Base-by-base conservation (phyloP, 345 rosid species). In the Gossypium rotundifolium region DNA sequence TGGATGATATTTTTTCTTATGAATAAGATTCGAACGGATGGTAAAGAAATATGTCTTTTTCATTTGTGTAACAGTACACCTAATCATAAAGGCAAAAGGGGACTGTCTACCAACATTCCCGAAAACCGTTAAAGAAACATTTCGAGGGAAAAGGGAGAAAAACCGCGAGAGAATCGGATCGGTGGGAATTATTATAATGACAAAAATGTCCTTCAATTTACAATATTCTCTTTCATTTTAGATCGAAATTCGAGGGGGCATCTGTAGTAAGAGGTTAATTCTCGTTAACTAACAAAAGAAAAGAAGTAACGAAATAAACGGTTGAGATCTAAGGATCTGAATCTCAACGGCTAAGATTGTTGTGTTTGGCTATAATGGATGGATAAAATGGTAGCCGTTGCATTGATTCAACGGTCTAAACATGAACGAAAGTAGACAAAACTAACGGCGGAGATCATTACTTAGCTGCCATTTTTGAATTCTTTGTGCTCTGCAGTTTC, bases 401-500 rank as follows among this genome's bases (percentile, higher is more conserved):
- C 17, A 48, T 48, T 48, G 6, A 80, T 68, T 82, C 57, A 74
- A 81, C 83, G 74, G 79, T 49, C 25, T 4, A 16, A 18, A 13
- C 57, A 58, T 33, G 4, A 65, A 33, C 55, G 16, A 33, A 22
- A 27, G 22, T 29, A 3, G n/a, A 11, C 71, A 33, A 55, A 76
- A 80, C 25, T 55, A 73, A 86, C 84, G 90, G 92, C 74, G 77
- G 58, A 71, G 85, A 84, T 85, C 18, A 51, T 72, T 58, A 88
- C 93, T 88, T 88, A 10, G 73, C 84, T 67, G 79, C 93, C 94
- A 89, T 89, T 80, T 88, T 76, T 80, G 93, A 74, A 88, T 82
- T 86, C 70, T 71, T 78, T 23, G 83, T 87, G 87, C 85, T 87
- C 88, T 81, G 84, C 71, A 82, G 17, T 88, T 75, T 62, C 84